These are phyloP conservation scores for Bruguiera gymnorhiza DNA, from an alignment of 345 rosid genomes.

Conservation along the genomic window DNA sequence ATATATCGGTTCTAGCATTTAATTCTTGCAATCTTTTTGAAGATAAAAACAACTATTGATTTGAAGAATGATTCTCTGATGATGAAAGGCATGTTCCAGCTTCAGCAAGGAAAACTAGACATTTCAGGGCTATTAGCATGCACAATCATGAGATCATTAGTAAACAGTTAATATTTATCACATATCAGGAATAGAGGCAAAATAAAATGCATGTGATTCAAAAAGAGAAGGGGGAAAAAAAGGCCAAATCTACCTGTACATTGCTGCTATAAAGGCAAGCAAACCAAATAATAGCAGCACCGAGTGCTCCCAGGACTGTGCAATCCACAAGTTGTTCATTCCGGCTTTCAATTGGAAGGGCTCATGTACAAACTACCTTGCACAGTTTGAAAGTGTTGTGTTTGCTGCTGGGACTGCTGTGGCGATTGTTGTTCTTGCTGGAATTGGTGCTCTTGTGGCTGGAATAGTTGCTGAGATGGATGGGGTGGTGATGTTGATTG, in stretches of 20 bases:
- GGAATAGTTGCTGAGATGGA: constrained; percentile 47
- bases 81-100: too few species aligned
- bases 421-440: constrained; percentile 34
- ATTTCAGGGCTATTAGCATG: too few species aligned
- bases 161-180: background rate
- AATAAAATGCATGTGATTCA: background rate
- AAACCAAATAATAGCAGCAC: constrained; percentile 45
- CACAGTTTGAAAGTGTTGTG: constrained; percentile 55
- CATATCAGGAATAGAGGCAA: background rate
- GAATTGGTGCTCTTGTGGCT: constrained; percentile 45
- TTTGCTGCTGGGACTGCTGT: constrained; percentile 58
- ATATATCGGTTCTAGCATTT: too few species aligned
- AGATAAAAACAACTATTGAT: background rate
- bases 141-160: too few species aligned
- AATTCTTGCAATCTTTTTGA: too few species aligned
- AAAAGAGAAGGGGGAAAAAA: background rate
- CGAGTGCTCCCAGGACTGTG: constrained; percentile 44
- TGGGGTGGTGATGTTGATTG: constrained; percentile 41
- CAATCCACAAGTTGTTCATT: constrained; percentile 46
- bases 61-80: too few species aligned
- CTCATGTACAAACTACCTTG: constrained; percentile 56
- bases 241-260: constrained; percentile 62
- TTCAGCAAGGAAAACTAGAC: too few species aligned
- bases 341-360: constrained; percentile 62
- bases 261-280: constrained; percentile 56